phyloP scores from a whole-genome alignment of 2,329 filamentous ascomycete species.

The Cladosporium phlei region DNA sequence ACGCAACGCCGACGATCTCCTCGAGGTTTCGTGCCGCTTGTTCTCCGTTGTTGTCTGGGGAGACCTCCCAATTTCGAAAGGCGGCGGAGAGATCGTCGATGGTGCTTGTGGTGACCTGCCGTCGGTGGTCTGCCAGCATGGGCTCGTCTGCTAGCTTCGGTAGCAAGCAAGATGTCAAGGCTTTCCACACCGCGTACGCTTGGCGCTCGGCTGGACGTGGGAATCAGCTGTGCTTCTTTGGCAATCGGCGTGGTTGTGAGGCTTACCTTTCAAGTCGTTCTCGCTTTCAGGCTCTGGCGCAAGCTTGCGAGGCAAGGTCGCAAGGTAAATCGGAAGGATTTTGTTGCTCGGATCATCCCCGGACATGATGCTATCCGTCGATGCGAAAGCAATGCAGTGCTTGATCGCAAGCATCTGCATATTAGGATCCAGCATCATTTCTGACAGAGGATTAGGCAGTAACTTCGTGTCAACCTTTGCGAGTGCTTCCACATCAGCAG shows the following conservation, averaged over 20 bases:
- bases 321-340: background rate
- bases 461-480: slow-evolving; percentile 1
- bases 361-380: background rate
- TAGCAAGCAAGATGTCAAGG: background rate
- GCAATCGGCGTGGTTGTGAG: background rate
- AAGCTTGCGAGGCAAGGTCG: background rate
- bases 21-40: background rate
- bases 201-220: background rate
- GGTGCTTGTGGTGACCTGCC: background rate
- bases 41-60: background rate
- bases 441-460: background rate
- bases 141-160: background rate
- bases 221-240: background rate
- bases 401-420: slow-evolving; percentile 5
- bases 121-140: background rate
- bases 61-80: background rate
- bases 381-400: slow-evolving; percentile 10
- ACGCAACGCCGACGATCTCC: background rate
- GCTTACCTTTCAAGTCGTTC: background rate
- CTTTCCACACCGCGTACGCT: background rate
- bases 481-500: background rate
- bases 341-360: background rate
- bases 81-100: background rate
- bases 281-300: background rate
- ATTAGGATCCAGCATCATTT: background rate